Conservation (phyloP, 2,329 filamentous ascomycete genomes). For the Alternaria conjuncta region DNA sequence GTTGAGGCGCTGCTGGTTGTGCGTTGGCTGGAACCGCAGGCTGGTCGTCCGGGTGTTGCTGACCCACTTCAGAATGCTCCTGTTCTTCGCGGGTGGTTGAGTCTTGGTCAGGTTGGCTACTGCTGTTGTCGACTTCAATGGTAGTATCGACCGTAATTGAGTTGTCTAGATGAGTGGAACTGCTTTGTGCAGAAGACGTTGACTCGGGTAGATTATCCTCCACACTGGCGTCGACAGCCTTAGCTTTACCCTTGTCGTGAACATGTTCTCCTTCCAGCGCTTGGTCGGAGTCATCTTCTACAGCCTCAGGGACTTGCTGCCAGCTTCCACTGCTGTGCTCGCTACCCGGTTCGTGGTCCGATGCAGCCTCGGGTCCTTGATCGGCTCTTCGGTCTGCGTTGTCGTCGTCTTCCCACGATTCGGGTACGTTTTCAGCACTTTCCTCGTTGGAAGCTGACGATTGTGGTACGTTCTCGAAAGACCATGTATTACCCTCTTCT, state of each 20-base stretch:
- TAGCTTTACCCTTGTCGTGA: slow-evolving; percentile 40
- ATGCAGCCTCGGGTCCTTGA: slow-evolving; percentile 10
- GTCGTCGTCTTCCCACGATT: slow-evolving; percentile 39
- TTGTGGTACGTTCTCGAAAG: slow-evolving; percentile 34
- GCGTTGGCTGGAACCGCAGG: slow-evolving; percentile 8
- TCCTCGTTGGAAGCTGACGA: slow-evolving; percentile 4
- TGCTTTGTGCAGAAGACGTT: slow-evolving; percentile 3
- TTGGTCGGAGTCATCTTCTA: slow-evolving; percentile 36
- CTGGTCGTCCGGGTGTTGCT: slow-evolving; percentile 2
- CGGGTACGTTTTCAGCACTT: slow-evolving; percentile 15
- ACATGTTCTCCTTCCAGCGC: slow-evolving; percentile 28
- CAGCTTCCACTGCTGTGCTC: slow-evolving; percentile 50
- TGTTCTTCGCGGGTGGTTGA: background rate
- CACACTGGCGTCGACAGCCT: slow-evolving; percentile 10
- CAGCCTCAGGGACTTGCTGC: slow-evolving; percentile 46
- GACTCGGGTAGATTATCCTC: slow-evolving; percentile 1
- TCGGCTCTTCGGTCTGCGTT: slow-evolving; percentile 1
- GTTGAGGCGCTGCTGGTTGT: slow-evolving; percentile 18
- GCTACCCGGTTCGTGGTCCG: slow-evolving; percentile 42
- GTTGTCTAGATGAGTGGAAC: slow-evolving; percentile 6
- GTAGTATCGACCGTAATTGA: background rate
- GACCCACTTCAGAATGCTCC: background rate
- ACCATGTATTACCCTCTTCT: slow-evolving; percentile 52
- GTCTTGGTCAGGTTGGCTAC: slow-evolving; percentile 4
- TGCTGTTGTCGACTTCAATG: slow-evolving; percentile 6